phyloP scores from a whole-genome alignment of 179 eudicot genomes.

The Silene noctiflora region DNA sequence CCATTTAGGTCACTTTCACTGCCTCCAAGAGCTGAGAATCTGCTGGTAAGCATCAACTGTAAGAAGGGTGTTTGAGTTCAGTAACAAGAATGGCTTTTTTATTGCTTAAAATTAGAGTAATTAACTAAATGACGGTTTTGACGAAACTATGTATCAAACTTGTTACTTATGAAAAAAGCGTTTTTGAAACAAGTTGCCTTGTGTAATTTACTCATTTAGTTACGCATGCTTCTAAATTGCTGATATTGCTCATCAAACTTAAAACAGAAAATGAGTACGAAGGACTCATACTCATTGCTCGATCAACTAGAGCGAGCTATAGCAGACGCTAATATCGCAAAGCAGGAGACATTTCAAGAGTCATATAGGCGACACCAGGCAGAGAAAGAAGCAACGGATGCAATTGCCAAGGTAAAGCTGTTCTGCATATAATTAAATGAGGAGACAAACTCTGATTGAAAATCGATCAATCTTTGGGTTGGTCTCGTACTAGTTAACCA shows the following conservation, averaged over 20 bases:
- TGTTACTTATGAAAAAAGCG: not conserved
- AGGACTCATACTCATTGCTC: conserved; percentile 40
- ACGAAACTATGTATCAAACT: not conserved
- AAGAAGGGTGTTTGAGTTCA: not conserved
- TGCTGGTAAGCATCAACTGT: conserved; percentile 12
- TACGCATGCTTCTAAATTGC: conserved; percentile 5
- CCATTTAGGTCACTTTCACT: conserved; percentile 19
- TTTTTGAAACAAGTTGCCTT: not conserved
- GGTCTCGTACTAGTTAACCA: too few species aligned
- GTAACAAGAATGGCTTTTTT: not conserved
- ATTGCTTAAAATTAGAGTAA: not conserved
- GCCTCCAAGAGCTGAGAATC: conserved; percentile 21
- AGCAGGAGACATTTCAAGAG: conserved; percentile 59
- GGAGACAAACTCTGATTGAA: too few species aligned
- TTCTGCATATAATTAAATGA: not conserved
- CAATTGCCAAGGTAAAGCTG: conserved; percentile 45
- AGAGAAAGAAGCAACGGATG: conserved; percentile 58
- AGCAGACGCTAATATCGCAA: conserved; percentile 52
- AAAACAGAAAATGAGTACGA: conserved; percentile 40
- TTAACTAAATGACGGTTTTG: not conserved
- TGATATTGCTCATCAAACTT: conserved; percentile 6
- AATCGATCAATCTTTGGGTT: too few species aligned
- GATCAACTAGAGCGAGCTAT: conserved; percentile 59
- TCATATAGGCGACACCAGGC: conserved; percentile 59
- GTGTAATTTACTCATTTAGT: not conserved